These are phyloP conservation scores for Aspergillus olivimuriae DNA, from an alignment of 495 filamentous ascomycete species.

Conservation along the genomic window DNA sequence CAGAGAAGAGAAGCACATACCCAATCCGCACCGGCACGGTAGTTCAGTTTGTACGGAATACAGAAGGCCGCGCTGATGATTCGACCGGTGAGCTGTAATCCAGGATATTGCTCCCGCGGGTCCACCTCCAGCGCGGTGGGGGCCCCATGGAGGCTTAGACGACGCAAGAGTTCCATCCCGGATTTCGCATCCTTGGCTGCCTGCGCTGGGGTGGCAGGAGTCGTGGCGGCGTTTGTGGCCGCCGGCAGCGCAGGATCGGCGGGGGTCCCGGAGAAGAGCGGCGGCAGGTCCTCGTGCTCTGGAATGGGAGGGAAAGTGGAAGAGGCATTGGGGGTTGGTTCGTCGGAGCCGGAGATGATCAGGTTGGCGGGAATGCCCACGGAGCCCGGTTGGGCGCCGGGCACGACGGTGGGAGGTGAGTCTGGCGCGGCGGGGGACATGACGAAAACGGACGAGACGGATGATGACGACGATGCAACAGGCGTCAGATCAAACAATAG, in stretches of 20 bases:
- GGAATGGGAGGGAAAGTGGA: background rate
- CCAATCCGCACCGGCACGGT: slow-evolving; percentile 65
- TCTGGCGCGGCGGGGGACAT: background rate
- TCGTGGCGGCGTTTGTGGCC: no score
- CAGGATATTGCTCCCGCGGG: slow-evolving; percentile 56
- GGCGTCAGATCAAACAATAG: background rate
- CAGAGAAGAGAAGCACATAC: slow-evolving; percentile 35
- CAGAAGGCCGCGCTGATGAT: slow-evolving; percentile 85
- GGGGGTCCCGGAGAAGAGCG: slow-evolving; percentile 14
- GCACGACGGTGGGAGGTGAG: background rate
- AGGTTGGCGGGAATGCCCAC: background rate
- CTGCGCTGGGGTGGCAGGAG: slow-evolving; percentile 36
- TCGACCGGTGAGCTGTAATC: slow-evolving; percentile 66
- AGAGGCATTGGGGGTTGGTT: background rate
- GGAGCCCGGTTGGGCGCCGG: no score
- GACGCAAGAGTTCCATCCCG: slow-evolving; percentile 55
- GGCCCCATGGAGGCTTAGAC: slow-evolving; percentile 48
- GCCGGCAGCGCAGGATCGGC: slow-evolving; percentile 14
- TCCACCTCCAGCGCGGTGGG: slow-evolving; percentile 48
- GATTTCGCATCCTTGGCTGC: slow-evolving; percentile 47
- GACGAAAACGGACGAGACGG: background rate
- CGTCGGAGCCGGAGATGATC: background rate
- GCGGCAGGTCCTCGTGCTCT: background rate
- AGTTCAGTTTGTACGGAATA: slow-evolving; percentile 69
- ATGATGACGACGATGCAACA: background rate